These are phyloP conservation scores for Geranium rotundifolium DNA, from an alignment of 345 rosid genomes.

Conservation along the genomic window DNA sequence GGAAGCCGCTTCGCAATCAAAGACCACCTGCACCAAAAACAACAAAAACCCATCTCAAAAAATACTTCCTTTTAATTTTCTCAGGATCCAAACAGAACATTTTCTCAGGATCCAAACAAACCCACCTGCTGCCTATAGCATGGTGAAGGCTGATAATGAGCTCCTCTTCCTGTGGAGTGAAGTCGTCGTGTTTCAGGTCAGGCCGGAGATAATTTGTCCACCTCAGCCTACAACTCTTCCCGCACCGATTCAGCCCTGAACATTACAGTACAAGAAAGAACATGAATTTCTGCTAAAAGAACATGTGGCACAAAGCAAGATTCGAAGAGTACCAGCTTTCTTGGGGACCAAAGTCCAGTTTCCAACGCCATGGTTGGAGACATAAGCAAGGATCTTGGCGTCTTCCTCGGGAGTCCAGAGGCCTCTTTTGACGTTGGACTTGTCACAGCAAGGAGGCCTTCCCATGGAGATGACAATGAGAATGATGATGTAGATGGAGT, in stretches of 20 bases:
- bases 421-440: constrained; percentile 27
- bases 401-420: constrained; percentile 61
- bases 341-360: constrained; percentile 46
- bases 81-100: too few species aligned
- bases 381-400: constrained; percentile 43
- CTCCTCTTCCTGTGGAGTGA: constrained; percentile 82
- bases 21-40: constrained; percentile 48
- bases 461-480: not conserved
- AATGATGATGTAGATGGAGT: not conserved
- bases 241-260: constrained; percentile 46
- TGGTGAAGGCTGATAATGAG: constrained; percentile 75
- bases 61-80: too few species aligned
- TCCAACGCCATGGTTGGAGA: constrained; percentile 47
- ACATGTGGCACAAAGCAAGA: too few species aligned
- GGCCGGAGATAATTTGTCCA: constrained; percentile 61
- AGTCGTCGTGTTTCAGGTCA: constrained; percentile 49
- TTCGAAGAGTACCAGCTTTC: constrained; percentile 31
- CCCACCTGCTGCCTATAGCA: constrained; percentile 82
- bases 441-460: constrained; percentile 41
- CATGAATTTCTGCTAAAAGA: not conserved
- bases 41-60: too few species aligned
- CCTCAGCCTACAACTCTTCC: constrained; percentile 72
- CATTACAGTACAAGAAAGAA: constrained; percentile 15
- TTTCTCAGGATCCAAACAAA: not conserved
- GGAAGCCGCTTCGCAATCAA: constrained; percentile 87